Conservation (phyloP, 176 grass and related monocot species). For the Phragmites australis region DNA sequence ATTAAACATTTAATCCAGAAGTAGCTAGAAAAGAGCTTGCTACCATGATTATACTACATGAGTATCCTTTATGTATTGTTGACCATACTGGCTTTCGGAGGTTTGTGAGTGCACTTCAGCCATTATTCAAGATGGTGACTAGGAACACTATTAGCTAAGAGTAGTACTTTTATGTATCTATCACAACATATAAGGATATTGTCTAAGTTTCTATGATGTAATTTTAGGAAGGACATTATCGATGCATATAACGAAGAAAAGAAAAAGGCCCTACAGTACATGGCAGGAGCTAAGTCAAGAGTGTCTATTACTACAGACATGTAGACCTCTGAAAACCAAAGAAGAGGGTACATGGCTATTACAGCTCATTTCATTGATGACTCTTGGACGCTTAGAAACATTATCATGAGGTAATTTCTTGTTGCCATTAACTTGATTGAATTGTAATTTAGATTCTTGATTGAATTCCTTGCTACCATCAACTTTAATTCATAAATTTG, state of each 20-base stretch:
- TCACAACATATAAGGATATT: neutral
- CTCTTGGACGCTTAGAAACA: constrained; percentile 13
- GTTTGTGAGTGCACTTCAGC: neutral
- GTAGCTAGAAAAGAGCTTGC: neutral
- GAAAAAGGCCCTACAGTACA: neutral
- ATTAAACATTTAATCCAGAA: neutral
- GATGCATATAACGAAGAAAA: neutral
- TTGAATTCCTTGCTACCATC: neutral
- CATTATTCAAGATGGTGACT: neutral
- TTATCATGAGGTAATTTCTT: neutral
- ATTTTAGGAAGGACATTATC: neutral
- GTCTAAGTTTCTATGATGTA: neutral
- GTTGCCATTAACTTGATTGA: neutral
- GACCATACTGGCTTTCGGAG: neutral
- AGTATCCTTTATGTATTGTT: neutral
- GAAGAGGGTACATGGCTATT: neutral
- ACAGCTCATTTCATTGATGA: constrained; percentile 5
- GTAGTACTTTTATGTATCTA: neutral
- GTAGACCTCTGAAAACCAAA: neutral
- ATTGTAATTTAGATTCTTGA: too few relatives aligned
- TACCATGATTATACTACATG: neutral
- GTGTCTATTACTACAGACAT: neutral
- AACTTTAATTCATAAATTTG: neutral
- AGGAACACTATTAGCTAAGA: neutral
- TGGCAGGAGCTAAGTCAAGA: neutral